Evolutionary conservation across 163 green algal species (phyloP).

Genomic region (Scenedesmus sp.): DNA sequence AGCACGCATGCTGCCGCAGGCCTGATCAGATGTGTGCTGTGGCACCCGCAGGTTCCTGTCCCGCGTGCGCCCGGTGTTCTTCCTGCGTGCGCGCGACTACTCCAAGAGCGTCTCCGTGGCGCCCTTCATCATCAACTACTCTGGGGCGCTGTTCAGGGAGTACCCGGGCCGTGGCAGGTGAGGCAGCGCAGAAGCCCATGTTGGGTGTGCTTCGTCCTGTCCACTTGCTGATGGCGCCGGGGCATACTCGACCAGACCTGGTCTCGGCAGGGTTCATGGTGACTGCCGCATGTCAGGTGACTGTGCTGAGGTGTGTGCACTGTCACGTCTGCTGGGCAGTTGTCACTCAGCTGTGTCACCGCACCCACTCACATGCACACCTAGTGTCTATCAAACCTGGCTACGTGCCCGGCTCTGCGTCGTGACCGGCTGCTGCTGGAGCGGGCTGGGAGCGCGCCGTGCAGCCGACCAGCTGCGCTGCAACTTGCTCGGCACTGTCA

Average conservation of each 20-base stretch:
- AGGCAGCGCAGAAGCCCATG: neutral
- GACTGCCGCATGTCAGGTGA: no score
- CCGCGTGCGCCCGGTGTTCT: conserved; percentile 93
- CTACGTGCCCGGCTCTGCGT: no score
- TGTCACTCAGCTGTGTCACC: no score
- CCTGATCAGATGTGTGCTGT: neutral
- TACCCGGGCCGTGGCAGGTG: conserved; percentile 97
- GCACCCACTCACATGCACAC: no score
- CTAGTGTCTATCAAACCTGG: no score
- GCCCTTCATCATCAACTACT: conserved; percentile 98
- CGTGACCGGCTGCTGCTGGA: neutral
- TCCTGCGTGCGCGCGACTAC: conserved; percentile 92
- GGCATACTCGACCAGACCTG: no score
- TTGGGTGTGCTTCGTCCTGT: neutral
- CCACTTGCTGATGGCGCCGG: neutral
- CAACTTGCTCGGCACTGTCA: no score
- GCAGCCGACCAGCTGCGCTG: conserved; percentile 86
- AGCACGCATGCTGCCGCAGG: no score
- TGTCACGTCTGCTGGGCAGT: no score
- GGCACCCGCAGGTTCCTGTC: conserved; percentile 91
- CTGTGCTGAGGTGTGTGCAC: no score
- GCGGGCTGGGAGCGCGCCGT: conserved; percentile 82
- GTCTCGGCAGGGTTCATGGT: no score
- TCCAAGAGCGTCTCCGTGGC: conserved; percentile 85
- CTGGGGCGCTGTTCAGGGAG: conserved; percentile 93